A percentile compares a stretch with the other conserved stretches of the same genome.
These are phyloP conservation scores for Coemansia sp. DNA, from an alignment of 192 early-diverging fungal species.

Conservation along the genomic window DNA sequence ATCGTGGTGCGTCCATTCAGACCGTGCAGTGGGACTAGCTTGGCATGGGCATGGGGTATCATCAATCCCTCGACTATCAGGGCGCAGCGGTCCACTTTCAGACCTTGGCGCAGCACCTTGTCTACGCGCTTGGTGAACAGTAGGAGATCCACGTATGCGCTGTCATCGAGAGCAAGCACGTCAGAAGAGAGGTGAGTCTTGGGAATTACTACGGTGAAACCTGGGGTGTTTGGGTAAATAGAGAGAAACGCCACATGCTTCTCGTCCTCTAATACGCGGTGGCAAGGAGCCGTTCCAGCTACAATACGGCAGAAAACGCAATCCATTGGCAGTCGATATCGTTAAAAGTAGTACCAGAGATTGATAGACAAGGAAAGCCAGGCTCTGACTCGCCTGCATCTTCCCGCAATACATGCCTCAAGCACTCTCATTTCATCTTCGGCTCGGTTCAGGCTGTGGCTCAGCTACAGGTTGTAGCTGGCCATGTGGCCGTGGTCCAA, in stretches of 20 bases:
- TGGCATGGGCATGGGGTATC: slow-evolving; percentile 25
- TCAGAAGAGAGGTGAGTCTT: slow-evolving; percentile 16
- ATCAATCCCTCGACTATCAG: slow-evolving; percentile 26
- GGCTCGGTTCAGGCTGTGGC: no score
- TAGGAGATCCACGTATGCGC: slow-evolving; percentile 12
- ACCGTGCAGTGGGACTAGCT: slow-evolving; percentile 28
- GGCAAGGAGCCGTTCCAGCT: slow-evolving; percentile 13
- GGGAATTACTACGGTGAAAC: slow-evolving; percentile 29
- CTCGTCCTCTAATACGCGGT: slow-evolving; percentile 22
- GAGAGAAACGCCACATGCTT: slow-evolving; percentile 23
- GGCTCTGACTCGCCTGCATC: no score
- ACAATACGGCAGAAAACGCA: slow-evolving; percentile 26
- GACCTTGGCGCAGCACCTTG: slow-evolving; percentile 13
- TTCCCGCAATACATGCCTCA: no score
- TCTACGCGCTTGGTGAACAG: slow-evolving; percentile 30
- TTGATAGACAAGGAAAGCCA: background rate
- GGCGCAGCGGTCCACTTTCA: slow-evolving; percentile 29
- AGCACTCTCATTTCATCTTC: no score
- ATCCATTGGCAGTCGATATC: background rate
- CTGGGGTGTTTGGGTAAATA: slow-evolving; percentile 29
- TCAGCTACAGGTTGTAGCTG: no score
- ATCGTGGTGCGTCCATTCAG: slow-evolving; percentile 4
- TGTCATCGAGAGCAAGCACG: slow-evolving; percentile 23
- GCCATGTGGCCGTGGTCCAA: no score
- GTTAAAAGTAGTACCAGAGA: no score